Percentiles rank a stretch among this genome's conserved stretches.
These are phyloP conservation scores for Santalum album DNA, from an alignment of 164 flowering plant species.

Conservation along the genomic window DNA sequence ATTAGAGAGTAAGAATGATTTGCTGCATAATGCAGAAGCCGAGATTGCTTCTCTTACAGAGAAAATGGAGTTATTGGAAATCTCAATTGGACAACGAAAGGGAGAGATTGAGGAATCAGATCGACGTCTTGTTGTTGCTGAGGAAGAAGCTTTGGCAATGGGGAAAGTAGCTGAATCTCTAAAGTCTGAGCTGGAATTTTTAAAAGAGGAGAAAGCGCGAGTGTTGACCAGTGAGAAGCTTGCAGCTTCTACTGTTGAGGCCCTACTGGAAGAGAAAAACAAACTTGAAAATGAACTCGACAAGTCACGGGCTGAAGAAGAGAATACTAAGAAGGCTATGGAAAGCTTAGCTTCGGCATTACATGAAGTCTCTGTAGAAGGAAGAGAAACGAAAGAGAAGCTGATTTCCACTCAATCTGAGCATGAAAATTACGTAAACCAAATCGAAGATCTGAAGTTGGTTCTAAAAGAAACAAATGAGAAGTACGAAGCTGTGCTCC, in stretches of 20 bases:
- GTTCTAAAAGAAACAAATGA: constrained; percentile 55
- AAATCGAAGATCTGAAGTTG: constrained; percentile 58
- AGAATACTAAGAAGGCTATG: constrained; percentile 84
- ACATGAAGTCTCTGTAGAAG: constrained; percentile 82
- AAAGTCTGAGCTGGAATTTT: constrained; percentile 49
- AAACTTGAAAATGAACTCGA: constrained; percentile 62
- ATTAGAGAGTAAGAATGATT: constrained; percentile 54
- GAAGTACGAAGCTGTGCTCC: constrained; percentile 67
- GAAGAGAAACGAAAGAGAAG: constrained; percentile 76
- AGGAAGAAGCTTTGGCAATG: constrained; percentile 45
- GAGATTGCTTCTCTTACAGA: constrained; percentile 59
- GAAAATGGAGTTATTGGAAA: constrained; percentile 59
- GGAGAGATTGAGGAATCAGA: constrained; percentile 57
- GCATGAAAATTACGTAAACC: constrained; percentile 43
- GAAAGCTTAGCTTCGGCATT: constrained; percentile 86
- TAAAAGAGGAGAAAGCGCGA: constrained; percentile 59
- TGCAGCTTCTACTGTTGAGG: constrained; percentile 61
- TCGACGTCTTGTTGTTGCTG: constrained; percentile 25
- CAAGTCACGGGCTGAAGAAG: constrained; percentile 61
- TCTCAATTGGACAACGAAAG: constrained; percentile 48
- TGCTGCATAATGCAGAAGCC: constrained; percentile 61
- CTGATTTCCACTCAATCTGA: constrained; percentile 48
- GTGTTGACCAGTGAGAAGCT: constrained; percentile 67
- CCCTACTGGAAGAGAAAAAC: constrained; percentile 70
- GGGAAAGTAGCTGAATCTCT: constrained; percentile 38